Evolutionary conservation across 1,139 yeast genomes (phyloP), one percentile per base, ranked within the genome.

Genomic region (Pichia sorboxylosa): DNA sequence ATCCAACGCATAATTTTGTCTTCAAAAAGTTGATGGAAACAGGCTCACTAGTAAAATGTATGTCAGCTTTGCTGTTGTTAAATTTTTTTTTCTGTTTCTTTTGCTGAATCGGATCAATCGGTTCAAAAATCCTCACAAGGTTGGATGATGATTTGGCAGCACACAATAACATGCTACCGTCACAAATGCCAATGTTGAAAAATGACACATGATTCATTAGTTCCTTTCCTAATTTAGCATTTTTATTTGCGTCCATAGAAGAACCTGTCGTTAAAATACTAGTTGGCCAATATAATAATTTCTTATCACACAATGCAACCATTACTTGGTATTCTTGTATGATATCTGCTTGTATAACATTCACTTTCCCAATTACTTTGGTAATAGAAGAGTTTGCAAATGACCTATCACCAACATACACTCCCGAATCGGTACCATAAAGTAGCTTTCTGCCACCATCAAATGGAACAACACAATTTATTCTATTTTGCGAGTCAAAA

Each of bases 361-460:
- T 82, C 25, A 72, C 64, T 48, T 80, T 77, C 33, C 80, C 69
- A 23, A 90, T 73, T 19, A 85, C 75, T 61, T 80, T 70, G n/a
- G 76, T 69, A 2, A 96, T 96, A 39, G 71, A 72, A 3, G 82
- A 66, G 43, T 58, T 51, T 40, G 58, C 47, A 10, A 44, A 24
- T 47, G 68, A 57, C 29, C 73, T 66, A 31, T 69, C 71, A 29
- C 92, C 75, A 29, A 84, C 73, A 67, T 82, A 92, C 6, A 90
- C 76, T 8, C 98, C 98, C 4, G 78, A 69, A 51, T 85, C 94
- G 0, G 97, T 85, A 30, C 97, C 97, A 49, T 83, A 87, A 29
- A 90, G 57, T 44, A 87, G 59, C 54, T 87, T 83, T 43, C 94
- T 72, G 17, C 98, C 97, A 36, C 96, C 96, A 50, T 90, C 94